Percentiles rank a stretch among this genome's conserved stretches.
These are phyloP conservation scores for Penicillium sp. DNA, from an alignment of 2,329 filamentous ascomycete species.

Conservation along the genomic window DNA sequence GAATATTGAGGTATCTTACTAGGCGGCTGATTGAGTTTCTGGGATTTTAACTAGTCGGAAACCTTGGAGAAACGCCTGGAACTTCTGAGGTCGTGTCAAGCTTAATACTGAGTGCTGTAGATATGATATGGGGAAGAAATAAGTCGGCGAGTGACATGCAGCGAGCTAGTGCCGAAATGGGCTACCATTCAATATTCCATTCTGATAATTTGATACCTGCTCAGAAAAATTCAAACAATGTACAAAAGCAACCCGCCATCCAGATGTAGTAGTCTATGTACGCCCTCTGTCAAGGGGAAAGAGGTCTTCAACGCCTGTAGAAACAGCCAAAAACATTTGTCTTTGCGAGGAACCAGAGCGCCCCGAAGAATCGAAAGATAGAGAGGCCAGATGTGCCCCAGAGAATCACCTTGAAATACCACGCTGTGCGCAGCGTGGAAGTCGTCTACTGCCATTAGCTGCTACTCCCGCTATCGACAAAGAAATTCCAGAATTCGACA, in stretches of 20 bases:
- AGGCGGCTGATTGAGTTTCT: no score
- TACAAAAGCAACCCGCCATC: neutral
- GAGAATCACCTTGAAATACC: constrained; percentile 22
- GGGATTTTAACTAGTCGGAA: no score
- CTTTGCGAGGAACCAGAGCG: constrained; percentile 21
- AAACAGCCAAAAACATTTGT: constrained; percentile 20
- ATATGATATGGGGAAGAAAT: no score
- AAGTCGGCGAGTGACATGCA: neutral
- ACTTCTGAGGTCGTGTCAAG: no score
- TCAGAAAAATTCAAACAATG: neutral
- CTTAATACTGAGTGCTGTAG: no score
- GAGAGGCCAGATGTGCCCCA: constrained; percentile 25
- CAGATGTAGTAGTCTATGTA: neutral
- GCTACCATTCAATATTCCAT: neutral
- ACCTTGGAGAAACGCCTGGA: no score
- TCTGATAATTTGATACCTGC: neutral
- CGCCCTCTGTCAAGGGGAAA: neutral
- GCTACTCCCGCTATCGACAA: neutral
- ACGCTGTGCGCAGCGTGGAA: constrained; percentile 11
- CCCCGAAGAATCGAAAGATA: constrained; percentile 23
- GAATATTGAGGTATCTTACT: no score
- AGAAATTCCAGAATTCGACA: neutral
- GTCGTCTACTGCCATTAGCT: constrained; percentile 7
- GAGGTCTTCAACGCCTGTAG: constrained; percentile 9
- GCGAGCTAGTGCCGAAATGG: no score